phyloP scores from a whole-genome alignment of 208 protist species.

The Crithidia mellificae region DNA sequence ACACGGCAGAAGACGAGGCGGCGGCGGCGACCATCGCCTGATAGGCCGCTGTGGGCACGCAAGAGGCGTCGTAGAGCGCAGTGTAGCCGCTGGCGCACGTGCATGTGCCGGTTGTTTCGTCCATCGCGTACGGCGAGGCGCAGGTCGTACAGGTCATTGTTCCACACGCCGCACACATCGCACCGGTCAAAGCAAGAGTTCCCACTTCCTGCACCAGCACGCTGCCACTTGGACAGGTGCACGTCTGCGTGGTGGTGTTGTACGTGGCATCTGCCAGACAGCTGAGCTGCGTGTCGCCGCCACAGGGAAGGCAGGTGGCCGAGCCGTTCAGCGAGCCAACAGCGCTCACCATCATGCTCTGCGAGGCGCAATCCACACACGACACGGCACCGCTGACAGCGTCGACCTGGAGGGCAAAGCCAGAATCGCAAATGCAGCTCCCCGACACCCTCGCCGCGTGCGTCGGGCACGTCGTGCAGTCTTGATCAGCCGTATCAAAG shows the following conservation, averaged over 20 bases:
- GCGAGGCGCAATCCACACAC: slow-evolving; percentile 43
- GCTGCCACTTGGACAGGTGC: slow-evolving; percentile 40
- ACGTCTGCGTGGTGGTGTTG: slow-evolving; percentile 26
- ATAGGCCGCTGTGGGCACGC: slow-evolving; percentile 40
- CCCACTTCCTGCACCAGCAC: slow-evolving; percentile 45
- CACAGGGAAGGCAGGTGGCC: slow-evolving; percentile 48
- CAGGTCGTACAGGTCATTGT: slow-evolving; percentile 35
- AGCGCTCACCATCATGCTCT: slow-evolving; percentile 39
- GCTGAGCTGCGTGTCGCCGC: slow-evolving; percentile 35
- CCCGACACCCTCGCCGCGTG: slow-evolving; percentile 22
- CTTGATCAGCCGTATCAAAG: slow-evolving; percentile 16
- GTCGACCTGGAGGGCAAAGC: slow-evolving; percentile 30
- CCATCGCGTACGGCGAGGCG: slow-evolving; percentile 41
- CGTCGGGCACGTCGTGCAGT: slow-evolving; percentile 19
- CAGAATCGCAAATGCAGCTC: slow-evolving; percentile 32
- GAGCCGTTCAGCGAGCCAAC: slow-evolving; percentile 30
- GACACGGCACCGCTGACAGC: slow-evolving; percentile 5
- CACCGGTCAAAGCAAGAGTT: slow-evolving; percentile 30
- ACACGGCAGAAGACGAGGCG: slow-evolving; percentile 17
- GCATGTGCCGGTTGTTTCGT: slow-evolving; percentile 14
- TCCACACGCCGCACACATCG: slow-evolving; percentile 52
- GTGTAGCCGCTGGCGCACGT: slow-evolving; percentile 47
- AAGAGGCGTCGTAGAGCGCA: slow-evolving; percentile 61
- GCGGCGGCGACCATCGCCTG: slow-evolving; percentile 20
- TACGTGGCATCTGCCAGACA: slow-evolving; percentile 39